A percentile compares a stretch with the other conserved stretches of the same genome.
Conservation (phyloP, 2,329 filamentous ascomycete species). For the Cladosporium sphaerospermum region DNA sequence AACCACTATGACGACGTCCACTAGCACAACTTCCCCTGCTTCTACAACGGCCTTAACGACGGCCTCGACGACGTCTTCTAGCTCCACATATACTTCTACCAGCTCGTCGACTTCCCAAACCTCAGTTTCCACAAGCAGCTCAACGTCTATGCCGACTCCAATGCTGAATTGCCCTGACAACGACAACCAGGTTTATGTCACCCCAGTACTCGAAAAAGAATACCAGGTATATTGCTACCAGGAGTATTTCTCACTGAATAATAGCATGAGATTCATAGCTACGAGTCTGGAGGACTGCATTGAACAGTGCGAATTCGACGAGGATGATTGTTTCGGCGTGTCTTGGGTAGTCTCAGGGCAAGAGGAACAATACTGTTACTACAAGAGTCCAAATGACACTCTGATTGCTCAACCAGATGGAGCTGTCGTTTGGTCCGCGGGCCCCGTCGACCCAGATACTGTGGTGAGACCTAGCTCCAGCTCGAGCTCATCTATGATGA, state of each 20-base stretch:
- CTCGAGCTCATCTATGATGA: not conserved
- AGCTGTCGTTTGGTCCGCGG: slow-evolving; percentile 3
- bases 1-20: not conserved
- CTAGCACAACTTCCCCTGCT: not conserved
- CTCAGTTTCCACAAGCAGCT: not conserved
- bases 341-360: slow-evolving; percentile 2
- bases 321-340: slow-evolving; percentile 1
- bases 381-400: not conserved
- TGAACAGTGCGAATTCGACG: slow-evolving; percentile 5
- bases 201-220: not conserved
- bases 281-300: slow-evolving; percentile 3
- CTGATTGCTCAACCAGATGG: not conserved
- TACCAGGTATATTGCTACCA: slow-evolving; percentile 10
- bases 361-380: slow-evolving; percentile 9
- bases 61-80: not conserved
- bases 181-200: not conserved
- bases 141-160: not conserved
- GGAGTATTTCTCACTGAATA: not conserved
- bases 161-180: slow-evolving; percentile 3
- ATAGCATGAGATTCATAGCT: not conserved
- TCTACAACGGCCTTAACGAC: not conserved
- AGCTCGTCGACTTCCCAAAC: not conserved
- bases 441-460: not conserved
- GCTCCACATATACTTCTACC: not conserved
- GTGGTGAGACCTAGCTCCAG: not conserved